Evolutionary conservation across 2,329 filamentous ascomycete genomes (phyloP).

Genomic region (Colletotrichum sp.): DNA sequence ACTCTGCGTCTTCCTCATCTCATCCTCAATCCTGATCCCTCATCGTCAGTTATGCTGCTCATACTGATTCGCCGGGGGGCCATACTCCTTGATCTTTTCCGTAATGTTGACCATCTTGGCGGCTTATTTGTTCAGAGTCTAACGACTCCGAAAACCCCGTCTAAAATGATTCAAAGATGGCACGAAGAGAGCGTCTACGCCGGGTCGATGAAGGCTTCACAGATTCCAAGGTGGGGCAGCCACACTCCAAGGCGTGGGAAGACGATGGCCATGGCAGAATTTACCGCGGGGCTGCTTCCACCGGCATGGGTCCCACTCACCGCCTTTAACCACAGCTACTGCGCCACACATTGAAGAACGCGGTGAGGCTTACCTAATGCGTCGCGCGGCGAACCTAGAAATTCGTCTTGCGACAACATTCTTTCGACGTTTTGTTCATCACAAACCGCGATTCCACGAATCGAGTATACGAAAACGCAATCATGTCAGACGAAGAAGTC

Average conservation of each 20-base stretch:
- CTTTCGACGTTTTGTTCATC: not conserved
- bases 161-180: not conserved
- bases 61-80: not conserved
- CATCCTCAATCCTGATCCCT: slow-evolving; percentile 89
- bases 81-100: slow-evolving; percentile 99
- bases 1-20: slow-evolving; percentile 99
- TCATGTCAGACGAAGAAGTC: slow-evolving; percentile 18
- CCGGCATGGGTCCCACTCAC: slow-evolving; percentile 3
- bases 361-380: not conserved
- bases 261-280: slow-evolving; percentile 9
- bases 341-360: slow-evolving; percentile 16
- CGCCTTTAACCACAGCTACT: not conserved
- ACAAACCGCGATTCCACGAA: not conserved
- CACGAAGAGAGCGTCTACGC: not conserved
- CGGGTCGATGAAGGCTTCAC: slow-evolving; percentile 14
- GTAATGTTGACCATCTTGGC: slow-evolving; percentile 96
- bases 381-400: not conserved
- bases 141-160: not conserved
- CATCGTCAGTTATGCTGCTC: slow-evolving; percentile 23
- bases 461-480: not conserved
- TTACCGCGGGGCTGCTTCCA: slow-evolving; percentile 21
- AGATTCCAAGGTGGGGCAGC: slow-evolving; percentile 19
- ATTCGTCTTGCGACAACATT: not conserved
- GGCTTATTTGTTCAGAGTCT: slow-evolving; percentile 20
- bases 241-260: slow-evolving; percentile 3